Base-by-base conservation (phyloP, 805 yeast genomes). In the Kluyveromyces starmeri region DNA sequence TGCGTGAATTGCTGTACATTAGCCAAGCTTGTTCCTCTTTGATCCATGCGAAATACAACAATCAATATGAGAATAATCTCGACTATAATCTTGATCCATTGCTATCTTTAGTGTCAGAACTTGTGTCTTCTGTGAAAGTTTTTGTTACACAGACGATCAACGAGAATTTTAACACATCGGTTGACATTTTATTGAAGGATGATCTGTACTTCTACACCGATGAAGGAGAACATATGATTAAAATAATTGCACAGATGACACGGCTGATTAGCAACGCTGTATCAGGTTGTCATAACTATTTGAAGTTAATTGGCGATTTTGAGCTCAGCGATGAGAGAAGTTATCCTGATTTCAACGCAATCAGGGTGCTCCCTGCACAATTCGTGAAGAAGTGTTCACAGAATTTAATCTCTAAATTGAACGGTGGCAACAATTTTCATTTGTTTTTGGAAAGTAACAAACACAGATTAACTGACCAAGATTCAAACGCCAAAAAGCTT, bases 201-300 rank as follows among this genome's bases (percentile, higher is more conserved):
- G 47, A 56, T 46, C 41, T 47, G 3, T 80, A 77, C 43, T 68
- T 64, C 38, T 76, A 75, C 47, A 73, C 86, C 0, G 64, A 64
- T 27, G 86, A 81, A 51, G 89, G 89, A 13, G 77, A 76, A 32
- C 68, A 67, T 10, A 64, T 82, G 51, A 73, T 78, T 33, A 68
- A 70, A 22, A 68, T 73, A 27, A 70, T 80, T 1, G 67, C 82
- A 2, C 68, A 68, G 41, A 75, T 79, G 75, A 62, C 82, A 16
- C 65, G 67, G 30, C 61, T 75, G 1, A 73, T 76, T 16, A 52
- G 71, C 8, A 47, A 55, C 14, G 70, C 79, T 1, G 63, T 75
- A 14, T 47, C 56, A 1, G 70, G 74, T 7, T 75, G 78, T 35
- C 55, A 69, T 41, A 66, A 61, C 37, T 62, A 76, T 27, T 51